Evolutionary conservation across 163 green algal genomes (phyloP), one percentile per base, ranked within the genome.

Genomic region (Volvox carteri): DNA sequence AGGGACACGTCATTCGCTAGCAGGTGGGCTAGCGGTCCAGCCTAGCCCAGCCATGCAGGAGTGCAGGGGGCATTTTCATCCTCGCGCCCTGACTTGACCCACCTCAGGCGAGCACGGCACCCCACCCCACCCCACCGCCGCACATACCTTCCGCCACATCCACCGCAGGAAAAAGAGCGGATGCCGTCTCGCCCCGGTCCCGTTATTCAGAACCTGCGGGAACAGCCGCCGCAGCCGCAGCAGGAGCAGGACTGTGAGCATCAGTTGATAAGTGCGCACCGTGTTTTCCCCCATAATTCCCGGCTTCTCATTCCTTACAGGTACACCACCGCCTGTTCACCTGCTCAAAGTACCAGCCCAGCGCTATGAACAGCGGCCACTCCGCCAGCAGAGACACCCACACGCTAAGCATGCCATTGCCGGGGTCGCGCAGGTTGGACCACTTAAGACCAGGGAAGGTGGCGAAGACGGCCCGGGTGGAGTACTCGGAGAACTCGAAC

Each of bases 341-440:
- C 79, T 94, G 94, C 85, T 98, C 96, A 41, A 97, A 90, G 90
- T 97, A 98, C 93, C 93, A 92, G 30, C 60, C 90, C 93, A 83
- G 68, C 33, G 76, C 0, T 46, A 87, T 72, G 62, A 87, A 87
- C 1, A 87, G 2, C 16, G 81, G 60, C 92, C 93, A 97, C 93
- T 99, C 96, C 58, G 97, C 91, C 0, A 93, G 86, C 74, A 99
- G 94, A 78, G 98, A 97, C 86, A 90, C 72, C 93, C 95, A 96
- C 6, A 93, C 91, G 5, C 54, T 76, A 8, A 81, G n/a, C 93
- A 97, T 95, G 80, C 95, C 95, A 70, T 97, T 97, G 88, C 89
- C 90, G 1, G 80, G 41, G 62, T 97, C 95, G 16, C 41, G 30
- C 46, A 98, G 90, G 30, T 93, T 90, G 33, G 18, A 35, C 78